Base-by-base conservation (phyloP, 2,329 filamentous ascomycete species). In the Aquanectria penicillioides region DNA sequence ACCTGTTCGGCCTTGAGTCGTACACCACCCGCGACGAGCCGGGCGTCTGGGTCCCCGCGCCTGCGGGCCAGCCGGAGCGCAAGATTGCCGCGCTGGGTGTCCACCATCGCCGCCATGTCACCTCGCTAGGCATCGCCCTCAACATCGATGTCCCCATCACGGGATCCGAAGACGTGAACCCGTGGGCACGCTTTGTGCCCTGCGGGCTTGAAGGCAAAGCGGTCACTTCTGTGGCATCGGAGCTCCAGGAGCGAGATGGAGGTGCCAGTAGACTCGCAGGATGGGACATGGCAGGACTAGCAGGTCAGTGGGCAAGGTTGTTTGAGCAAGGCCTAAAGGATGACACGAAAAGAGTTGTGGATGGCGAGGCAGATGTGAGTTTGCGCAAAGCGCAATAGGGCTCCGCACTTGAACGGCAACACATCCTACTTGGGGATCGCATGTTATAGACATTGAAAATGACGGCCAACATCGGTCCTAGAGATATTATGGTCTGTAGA, bases 31-130 rank as follows among this genome's bases (percentile, higher is more conserved):
- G 92, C 85, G 86, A 88, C 50, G 88, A 97, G 73, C 93, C 94
- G 3, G 94, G 94, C 0, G 92, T 97, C 13, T 97, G 94, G 94
- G 82, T 89, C 62, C 65, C 64, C 3, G 69, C 72, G 12, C 43
- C 67, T 40, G 37, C 54, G 17, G 62, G 57, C 8, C 56, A 68
- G 64, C 66, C 74, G 60, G 77, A 82, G 56, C 81, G 83, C 68
- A 99, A 98, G 80, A 93, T 99, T 66, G 92, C 93, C 1, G 93
- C 94, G 0, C 80, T 98, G 36, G 95, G 95, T 1, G 92, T 99
- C n/a, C 94, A 98, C 78, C 84, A 97, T 62, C 82, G 93, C 12
- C 82, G 94, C 40, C 89, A 96, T 75, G 84, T 98, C 31, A 93
- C 89, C 20, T 92, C 89, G 60, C 90, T 96, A 74, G 95, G 95